A percentile compares a stretch with the other conserved stretches of the same genome.
Conservation (phyloP, 164 flowering plant genomes). For the Stephania yunnanensis region DNA sequence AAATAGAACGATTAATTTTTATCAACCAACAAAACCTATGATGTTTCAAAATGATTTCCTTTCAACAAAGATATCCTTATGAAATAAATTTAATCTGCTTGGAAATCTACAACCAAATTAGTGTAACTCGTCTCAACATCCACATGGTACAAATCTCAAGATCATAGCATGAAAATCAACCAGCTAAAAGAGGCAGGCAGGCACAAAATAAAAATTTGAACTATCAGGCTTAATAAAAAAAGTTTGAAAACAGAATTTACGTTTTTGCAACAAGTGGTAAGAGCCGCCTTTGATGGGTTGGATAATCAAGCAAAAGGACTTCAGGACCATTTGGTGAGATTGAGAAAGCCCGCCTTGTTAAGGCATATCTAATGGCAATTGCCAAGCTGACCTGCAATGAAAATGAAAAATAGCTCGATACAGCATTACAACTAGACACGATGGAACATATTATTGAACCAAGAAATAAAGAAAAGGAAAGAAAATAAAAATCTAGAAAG, state of each 20-base stretch:
- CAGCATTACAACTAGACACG: background rate
- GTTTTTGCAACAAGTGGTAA: slow-evolving; percentile 94
- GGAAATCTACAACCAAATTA: background rate
- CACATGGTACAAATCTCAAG: background rate
- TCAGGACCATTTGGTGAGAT: slow-evolving; percentile 70
- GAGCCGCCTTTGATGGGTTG: slow-evolving; percentile 90
- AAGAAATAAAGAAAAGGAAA: background rate
- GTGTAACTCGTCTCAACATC: background rate
- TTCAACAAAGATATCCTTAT: no score
- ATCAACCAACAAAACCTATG: no score
- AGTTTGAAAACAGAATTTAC: slow-evolving; percentile 32
- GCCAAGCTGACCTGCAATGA: slow-evolving; percentile 64
- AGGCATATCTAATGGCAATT: slow-evolving; percentile 77
- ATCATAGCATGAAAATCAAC: no score
- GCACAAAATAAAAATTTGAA: background rate
- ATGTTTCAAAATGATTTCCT: no score
- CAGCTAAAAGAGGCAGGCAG: background rate
- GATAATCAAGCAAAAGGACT: slow-evolving; percentile 88
- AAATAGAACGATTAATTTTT: no score
- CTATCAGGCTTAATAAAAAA: background rate
- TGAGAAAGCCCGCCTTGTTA: slow-evolving; percentile 88
- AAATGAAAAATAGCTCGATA: slow-evolving; percentile 3
- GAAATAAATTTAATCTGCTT: no score
- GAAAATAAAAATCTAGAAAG: background rate
- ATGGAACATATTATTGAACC: no score